phyloP scores from a whole-genome alignment of 2,329 filamentous ascomycete species.

The Leptographium lundbergii region DNA sequence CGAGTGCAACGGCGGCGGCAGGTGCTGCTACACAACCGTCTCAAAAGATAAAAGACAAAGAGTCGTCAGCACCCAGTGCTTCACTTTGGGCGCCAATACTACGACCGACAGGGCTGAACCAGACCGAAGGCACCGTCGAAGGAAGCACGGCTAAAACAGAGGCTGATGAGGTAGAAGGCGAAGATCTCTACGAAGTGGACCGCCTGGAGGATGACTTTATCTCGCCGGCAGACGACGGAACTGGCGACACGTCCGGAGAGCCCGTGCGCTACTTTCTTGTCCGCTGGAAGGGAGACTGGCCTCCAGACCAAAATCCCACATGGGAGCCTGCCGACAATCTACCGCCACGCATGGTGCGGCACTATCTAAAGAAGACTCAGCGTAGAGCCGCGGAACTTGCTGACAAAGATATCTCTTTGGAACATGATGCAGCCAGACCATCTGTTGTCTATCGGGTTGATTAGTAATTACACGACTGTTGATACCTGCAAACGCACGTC shows the following conservation, averaged over 20 bases:
- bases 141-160: slow-evolving; percentile 4
- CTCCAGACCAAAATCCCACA: slow-evolving; percentile 39
- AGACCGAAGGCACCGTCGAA: not conserved
- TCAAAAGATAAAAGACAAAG: not conserved
- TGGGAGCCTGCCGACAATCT: slow-evolving; percentile 47
- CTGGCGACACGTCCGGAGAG: not conserved
- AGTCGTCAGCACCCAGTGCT: too few species aligned
- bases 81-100: too few species aligned
- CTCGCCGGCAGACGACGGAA: slow-evolving; percentile 21
- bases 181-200: slow-evolving; percentile 12
- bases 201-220: slow-evolving; percentile 23
- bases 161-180: slow-evolving; percentile 2
- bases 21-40: not conserved
- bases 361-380: slow-evolving; percentile 23
- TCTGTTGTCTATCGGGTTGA: not conserved
- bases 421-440: not conserved
- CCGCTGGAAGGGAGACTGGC: slow-evolving; percentile 45
- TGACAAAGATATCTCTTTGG: not conserved
- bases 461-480: not conserved
- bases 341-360: slow-evolving; percentile 24
- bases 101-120: too few species aligned
- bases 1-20: too few species aligned
- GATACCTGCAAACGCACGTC: not conserved
- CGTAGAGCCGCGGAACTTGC: not conserved
- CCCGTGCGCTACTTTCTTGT: slow-evolving; percentile 35